Evolutionary conservation across 2,329 filamentous ascomycete species (phyloP).

Genomic region (Colletotrichum eremochloae): DNA sequence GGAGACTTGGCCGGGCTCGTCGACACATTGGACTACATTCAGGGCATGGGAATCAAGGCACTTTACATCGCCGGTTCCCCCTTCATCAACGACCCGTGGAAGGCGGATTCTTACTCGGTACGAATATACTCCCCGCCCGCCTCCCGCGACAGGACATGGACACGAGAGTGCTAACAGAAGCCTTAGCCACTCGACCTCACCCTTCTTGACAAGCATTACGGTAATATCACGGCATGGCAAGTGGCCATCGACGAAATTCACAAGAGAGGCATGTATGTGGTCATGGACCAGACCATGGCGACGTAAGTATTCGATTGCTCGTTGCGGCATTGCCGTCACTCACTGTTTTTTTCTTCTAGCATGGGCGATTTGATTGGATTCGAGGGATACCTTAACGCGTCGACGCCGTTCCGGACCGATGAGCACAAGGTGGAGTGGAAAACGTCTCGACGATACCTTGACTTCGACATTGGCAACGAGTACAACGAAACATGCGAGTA

Average conservation of each 20-base stretch:
- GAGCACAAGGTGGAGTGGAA: slow-evolving; percentile 73
- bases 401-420: slow-evolving; percentile 65
- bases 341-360: slow-evolving; percentile 55
- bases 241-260: slow-evolving; percentile 72
- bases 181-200: slow-evolving; percentile 68
- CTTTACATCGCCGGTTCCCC: slow-evolving; percentile 74
- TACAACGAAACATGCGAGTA: slow-evolving; percentile 69
- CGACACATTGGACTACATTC: slow-evolving; percentile 73
- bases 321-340: slow-evolving; percentile 11
- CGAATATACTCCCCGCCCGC: slow-evolving; percentile 30
- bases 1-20: slow-evolving; percentile 70
- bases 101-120: slow-evolving; percentile 68
- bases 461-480: slow-evolving; percentile 68
- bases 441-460: slow-evolving; percentile 64
- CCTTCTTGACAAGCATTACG: slow-evolving; percentile 73
- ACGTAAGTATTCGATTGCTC: slow-evolving; percentile 28
- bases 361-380: slow-evolving; percentile 75
- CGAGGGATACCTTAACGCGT: slow-evolving; percentile 69
- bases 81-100: slow-evolving; percentile 75
- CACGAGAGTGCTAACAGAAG: slow-evolving; percentile 47
- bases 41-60: slow-evolving; percentile 74
- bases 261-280: slow-evolving; percentile 72
- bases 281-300: slow-evolving; percentile 74
- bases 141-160: background rate
- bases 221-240: slow-evolving; percentile 70